Evolutionary conservation across 2,329 filamentous ascomycete genomes (phyloP).

Genomic region (Alternaria arborescens): DNA sequence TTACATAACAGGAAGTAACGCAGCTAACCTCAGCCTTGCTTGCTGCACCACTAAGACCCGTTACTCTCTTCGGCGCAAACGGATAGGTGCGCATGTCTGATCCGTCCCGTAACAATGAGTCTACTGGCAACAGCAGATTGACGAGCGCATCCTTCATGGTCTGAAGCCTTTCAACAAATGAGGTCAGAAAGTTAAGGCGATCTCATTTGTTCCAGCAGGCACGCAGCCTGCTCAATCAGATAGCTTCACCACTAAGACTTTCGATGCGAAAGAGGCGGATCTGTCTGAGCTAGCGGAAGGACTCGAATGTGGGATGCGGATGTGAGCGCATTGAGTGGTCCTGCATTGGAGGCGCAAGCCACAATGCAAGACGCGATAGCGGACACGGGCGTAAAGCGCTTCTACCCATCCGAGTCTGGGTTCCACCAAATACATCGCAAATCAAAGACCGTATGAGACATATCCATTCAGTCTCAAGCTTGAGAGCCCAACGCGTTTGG

Average conservation of each 20-base stretch:
- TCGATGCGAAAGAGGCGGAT: neutral
- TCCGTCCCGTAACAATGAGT: neutral
- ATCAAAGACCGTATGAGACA: slow-evolving; percentile 27
- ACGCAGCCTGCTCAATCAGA: neutral
- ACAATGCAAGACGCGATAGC: slow-evolving; percentile 36
- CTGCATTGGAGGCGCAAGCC: slow-evolving; percentile 25
- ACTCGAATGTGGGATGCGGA: slow-evolving; percentile 30
- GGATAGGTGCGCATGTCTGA: slow-evolving; percentile 8
- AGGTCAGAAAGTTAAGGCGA: slow-evolving; percentile 20
- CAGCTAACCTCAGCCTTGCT: neutral
- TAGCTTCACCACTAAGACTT: neutral
- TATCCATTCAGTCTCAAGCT: slow-evolving; percentile 23
- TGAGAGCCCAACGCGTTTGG: neutral
- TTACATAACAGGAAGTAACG: neutral
- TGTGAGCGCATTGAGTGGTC: slow-evolving; percentile 34
- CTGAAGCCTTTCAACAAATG: neutral
- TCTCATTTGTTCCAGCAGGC: neutral
- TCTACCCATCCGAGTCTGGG: slow-evolving; percentile 38
- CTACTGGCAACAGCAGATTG: slow-evolving; percentile 1
- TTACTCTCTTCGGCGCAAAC: slow-evolving; percentile 24
- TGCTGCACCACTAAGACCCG: neutral
- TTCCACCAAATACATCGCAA: slow-evolving; percentile 37
- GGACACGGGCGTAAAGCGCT: slow-evolving; percentile 22
- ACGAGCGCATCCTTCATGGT: slow-evolving; percentile 15
- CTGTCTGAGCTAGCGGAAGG: slow-evolving; percentile 15